A percentile compares a stretch with the other conserved stretches of the same genome.
phyloP scores from a whole-genome alignment of 148 eudicot genomes.

The Vaccinium myrtillus region DNA sequence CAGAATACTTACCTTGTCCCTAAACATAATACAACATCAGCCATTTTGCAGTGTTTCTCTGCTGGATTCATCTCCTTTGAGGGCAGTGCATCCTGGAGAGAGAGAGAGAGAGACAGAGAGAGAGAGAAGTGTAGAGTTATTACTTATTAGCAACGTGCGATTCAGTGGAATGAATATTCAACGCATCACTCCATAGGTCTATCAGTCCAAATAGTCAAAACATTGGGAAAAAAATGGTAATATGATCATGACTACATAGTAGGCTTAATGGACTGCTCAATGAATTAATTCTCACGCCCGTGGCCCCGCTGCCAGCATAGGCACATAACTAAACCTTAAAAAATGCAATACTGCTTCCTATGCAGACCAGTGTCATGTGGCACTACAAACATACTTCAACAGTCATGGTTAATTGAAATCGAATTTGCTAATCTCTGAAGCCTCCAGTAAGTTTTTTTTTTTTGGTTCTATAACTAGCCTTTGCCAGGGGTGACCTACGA shows the following conservation, averaged over 20 bases:
- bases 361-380: too few species aligned
- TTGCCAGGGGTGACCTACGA: neutral
- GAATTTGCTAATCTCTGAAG: neutral
- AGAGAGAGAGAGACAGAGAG: neutral
- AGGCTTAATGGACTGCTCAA: neutral
- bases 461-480: neutral
- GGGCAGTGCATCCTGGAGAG: slow-evolving; percentile 83
- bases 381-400: slow-evolving; percentile 2
- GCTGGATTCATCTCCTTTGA: slow-evolving; percentile 85
- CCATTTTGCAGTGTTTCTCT: slow-evolving; percentile 80
- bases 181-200: neutral
- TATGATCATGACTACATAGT: neutral
- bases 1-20: slow-evolving; percentile 70
- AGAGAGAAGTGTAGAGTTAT: neutral
- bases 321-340: neutral
- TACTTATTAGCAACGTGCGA: neutral
- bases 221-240: neutral
- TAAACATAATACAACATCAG: slow-evolving; percentile 90
- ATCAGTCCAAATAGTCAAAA: neutral
- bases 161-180: neutral
- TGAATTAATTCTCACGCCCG: neutral
- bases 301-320: neutral
- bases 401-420: neutral
- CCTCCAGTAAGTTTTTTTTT: neutral
- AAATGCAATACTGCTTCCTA: neutral